Percentiles rank a stretch among this genome's conserved stretches.
Evolutionary conservation across 495 filamentous ascomycete species (phyloP).

Genomic region (Aspergillus steynii): DNA sequence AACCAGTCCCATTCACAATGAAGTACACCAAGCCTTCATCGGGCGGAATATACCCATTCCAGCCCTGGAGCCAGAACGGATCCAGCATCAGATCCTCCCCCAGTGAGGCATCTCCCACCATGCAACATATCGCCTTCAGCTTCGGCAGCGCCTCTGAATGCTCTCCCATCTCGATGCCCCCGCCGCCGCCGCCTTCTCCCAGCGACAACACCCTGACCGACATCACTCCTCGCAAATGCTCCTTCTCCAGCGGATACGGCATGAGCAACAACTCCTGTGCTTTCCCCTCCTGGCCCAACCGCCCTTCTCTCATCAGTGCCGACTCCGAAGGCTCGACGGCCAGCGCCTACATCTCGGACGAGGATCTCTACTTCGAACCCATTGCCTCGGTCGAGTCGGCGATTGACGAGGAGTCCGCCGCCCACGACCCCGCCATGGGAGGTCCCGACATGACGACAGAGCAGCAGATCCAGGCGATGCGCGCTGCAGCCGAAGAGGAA

Average conservation of each 20-base stretch:
- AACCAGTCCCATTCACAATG: slow-evolving; percentile 7
- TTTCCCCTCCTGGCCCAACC: slow-evolving; percentile 55
- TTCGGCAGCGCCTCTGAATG: slow-evolving; percentile 43
- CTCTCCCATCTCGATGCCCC: slow-evolving; percentile 37
- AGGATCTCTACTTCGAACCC: slow-evolving; percentile 49
- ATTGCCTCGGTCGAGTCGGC: slow-evolving; percentile 29
- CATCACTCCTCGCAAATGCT: slow-evolving; percentile 48
- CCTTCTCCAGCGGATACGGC: slow-evolving; percentile 43
- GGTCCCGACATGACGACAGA: slow-evolving; percentile 38
- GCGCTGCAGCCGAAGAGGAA: slow-evolving; percentile 40
- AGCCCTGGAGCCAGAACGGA: slow-evolving; percentile 25
- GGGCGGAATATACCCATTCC: slow-evolving; percentile 23
- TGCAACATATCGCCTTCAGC: slow-evolving; percentile 36
- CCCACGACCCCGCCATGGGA: slow-evolving; percentile 21
- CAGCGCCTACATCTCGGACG: slow-evolving; percentile 51
- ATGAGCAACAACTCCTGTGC: slow-evolving; percentile 48
- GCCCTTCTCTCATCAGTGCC: slow-evolving; percentile 43
- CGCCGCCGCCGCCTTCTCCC: slow-evolving; percentile 42
- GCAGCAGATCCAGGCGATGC: slow-evolving; percentile 44
- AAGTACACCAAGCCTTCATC: slow-evolving; percentile 6
- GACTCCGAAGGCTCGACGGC: slow-evolving; percentile 35
- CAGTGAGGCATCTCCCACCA: slow-evolving; percentile 31
- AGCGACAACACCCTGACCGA: slow-evolving; percentile 39
- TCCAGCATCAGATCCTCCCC: slow-evolving; percentile 24
- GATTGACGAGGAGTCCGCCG: slow-evolving; percentile 34